Evolutionary conservation across 2,329 filamentous ascomycete genomes (phyloP), one percentile per base, ranked within the genome.

Genomic region (Exophiala lecanii-corni): DNA sequence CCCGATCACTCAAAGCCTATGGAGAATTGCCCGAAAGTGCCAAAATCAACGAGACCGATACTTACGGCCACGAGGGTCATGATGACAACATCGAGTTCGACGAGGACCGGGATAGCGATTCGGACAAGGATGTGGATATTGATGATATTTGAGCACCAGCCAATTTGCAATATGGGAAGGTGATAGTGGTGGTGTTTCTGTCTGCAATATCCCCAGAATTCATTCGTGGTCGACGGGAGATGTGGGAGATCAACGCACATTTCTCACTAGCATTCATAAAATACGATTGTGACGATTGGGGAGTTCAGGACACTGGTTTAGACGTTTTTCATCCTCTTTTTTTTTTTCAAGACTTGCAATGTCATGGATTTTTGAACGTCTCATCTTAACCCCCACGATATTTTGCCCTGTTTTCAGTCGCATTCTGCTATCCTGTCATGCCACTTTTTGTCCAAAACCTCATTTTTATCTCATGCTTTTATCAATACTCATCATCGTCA

Each of bases 41-140:
- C 67, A 97, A 97, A 84, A 98, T 98, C 81, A 98, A 98, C 81
- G 92, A 98, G 80, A 95, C 89, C 54, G 92, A 97, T 70, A 94
- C 88, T 36, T 94, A 84, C 62, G 80, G 87, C 62, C 86, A 89
- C 69, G 86, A 89, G 67, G 89, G 89, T 68, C 85, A 94, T 67
- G 91, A 92, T 69, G 88, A 95, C 73, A 92, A 92, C 72, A 95
- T 98, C 76, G 92, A 97, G 74, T 97, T 97, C 75, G 92, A 94
- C 72, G 89, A 97, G 68, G 91, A 95, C 69, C 76, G 83, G 55
- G 83, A 86, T 61, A 72, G 63, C 36, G 72, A 67, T 54, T 74
- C 67, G 46, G 73, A 71, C 60, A 77, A 75, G 53, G 80, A 76
- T 64, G 89, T 87, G 74, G 88, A 94, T 58, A 82, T 96, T 61